Evolutionary conservation across 805 yeast species (phyloP).

Genomic region (Candida silvicultrix): DNA sequence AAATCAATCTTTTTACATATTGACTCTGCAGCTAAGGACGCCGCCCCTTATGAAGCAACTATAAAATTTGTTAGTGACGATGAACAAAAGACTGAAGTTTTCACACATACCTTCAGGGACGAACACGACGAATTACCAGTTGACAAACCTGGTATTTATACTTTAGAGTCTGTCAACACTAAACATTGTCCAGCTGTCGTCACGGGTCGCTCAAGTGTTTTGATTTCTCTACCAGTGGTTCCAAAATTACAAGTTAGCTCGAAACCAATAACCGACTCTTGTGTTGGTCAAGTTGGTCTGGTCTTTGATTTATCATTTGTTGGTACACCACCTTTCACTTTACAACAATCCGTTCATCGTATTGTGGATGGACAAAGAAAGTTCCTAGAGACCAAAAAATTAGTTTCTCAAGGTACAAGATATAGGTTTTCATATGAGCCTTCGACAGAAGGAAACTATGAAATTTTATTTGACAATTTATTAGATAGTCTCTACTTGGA

Average conservation of each 20-base stretch:
- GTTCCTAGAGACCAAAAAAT: conserved; percentile 29
- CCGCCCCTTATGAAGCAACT: conserved; percentile 29
- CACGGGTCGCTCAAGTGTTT: conserved; percentile 45
- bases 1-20: conserved; percentile 28
- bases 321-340: conserved; percentile 80
- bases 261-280: conserved; percentile 64
- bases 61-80: conserved; percentile 25
- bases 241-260: conserved; percentile 39
- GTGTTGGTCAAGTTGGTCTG: conserved; percentile 91
- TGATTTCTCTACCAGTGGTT: conserved; percentile 52
- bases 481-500: conserved; percentile 58
- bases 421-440: conserved; percentile 69
- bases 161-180: conserved; percentile 47
- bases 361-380: conserved; percentile 30
- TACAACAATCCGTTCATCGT: conserved; percentile 56
- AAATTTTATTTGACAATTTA: conserved; percentile 59
- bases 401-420: conserved; percentile 36
- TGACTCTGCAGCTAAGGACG: conserved; percentile 21
- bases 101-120: conserved; percentile 22
- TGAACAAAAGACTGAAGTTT: conserved; percentile 12
- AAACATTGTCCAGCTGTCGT: conserved; percentile 63
- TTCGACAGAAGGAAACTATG: conserved; percentile 72
- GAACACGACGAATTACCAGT: conserved; percentile 30
- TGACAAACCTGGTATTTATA: conserved; percentile 61
- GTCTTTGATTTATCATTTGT: conserved; percentile 57